Base-by-base conservation (phyloP, 1,139 yeast species). In the Nematodospora anomalae region DNA sequence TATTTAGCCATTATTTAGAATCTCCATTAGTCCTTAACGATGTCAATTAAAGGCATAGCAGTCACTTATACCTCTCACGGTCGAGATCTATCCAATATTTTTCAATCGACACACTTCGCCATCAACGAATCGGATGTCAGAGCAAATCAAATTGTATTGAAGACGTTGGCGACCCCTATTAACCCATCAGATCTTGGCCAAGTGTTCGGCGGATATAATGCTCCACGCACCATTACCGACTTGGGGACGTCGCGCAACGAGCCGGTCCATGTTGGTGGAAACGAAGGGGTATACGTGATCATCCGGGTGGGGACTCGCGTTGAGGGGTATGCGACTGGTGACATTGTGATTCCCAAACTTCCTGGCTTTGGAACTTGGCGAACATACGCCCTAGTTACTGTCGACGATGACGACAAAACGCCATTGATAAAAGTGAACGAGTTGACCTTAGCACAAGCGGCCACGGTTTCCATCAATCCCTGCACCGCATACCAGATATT, bases 171-270 rank as follows among this genome's bases (percentile, higher is more conserved):
- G 0, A 77, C 88, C 37, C 96, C 97, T 3, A 74, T 90, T 45
- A 90, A 90, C 54, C 97, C 97, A 0, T 84, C 96, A 0, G 97
- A 90, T 55, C 73, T 88, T 57, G 86, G 86, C 54, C 97, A 89
- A 61, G 70, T 90, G 46, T 89, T 85, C 55, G 97, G 97, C n/a
- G 94, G 86, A 0, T 90, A 90, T 50, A 96, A 96, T 15, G 35
- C 27, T n/a, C 95, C 96, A 0, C 73, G 83, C 49, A 72, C 81
- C 6, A 53, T 55, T 7, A 54, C 59, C 3, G 71, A 67, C 13
- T 65, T 77, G 28, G 80, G 82, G 4, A 75, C 87, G 3, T 22
- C 26, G 12, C 40, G 33, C 12, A 30, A 38, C 10, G 74, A 70
- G 28, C 88, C 92, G 1, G 66, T 76, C 26, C 92, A 92, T 2